phyloP scores from a whole-genome alignment of 1,139 yeast species.

The Casaregolazyma lundiana region DNA sequence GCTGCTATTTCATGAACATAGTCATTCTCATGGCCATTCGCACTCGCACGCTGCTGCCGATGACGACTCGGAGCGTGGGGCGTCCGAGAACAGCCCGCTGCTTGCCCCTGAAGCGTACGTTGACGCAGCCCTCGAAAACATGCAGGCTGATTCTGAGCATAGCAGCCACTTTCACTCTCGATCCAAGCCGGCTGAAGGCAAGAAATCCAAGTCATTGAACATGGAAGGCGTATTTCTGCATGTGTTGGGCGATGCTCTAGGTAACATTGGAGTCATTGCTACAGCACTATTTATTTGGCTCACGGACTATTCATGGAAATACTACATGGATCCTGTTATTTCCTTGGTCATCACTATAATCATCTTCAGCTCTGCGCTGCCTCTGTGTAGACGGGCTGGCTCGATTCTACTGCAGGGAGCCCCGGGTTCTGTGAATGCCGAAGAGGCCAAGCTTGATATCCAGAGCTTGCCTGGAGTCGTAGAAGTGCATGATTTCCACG shows the following conservation, averaged over 20 bases:
- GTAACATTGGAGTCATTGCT: conserved; percentile 86
- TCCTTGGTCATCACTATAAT: conserved; percentile 82
- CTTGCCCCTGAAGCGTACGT: conserved; percentile 13
- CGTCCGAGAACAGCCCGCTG: conserved; percentile 21
- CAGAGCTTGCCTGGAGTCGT: conserved; percentile 62
- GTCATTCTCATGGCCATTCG: conserved; percentile 45
- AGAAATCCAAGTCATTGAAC: conserved; percentile 62
- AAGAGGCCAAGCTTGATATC: conserved; percentile 66
- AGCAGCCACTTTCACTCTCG: conserved; percentile 38
- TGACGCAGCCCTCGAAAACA: conserved; percentile 8
- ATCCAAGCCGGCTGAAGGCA: conserved; percentile 24
- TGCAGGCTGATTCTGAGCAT: conserved; percentile 22
- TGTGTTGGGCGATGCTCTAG: conserved; percentile 93
- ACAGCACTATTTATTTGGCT: conserved; percentile 94
- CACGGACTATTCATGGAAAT: conserved; percentile 84
- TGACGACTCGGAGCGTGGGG: conserved; percentile 15
- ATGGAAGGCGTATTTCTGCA: conserved; percentile 97
- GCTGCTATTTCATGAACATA: conserved; percentile 81
- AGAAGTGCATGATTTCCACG: conserved; percentile 91
- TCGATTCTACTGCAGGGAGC: conserved; percentile 90
- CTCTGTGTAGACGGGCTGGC: conserved; percentile 81
- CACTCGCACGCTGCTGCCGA: conserved; percentile 30
- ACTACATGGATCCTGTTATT: conserved; percentile 77
- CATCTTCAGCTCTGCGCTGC: conserved; percentile 86
- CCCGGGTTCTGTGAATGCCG: conserved; percentile 75